Evolutionary conservation across 768 basidiomycete species (phyloP).

Genomic region (Termitomyces sp.): DNA sequence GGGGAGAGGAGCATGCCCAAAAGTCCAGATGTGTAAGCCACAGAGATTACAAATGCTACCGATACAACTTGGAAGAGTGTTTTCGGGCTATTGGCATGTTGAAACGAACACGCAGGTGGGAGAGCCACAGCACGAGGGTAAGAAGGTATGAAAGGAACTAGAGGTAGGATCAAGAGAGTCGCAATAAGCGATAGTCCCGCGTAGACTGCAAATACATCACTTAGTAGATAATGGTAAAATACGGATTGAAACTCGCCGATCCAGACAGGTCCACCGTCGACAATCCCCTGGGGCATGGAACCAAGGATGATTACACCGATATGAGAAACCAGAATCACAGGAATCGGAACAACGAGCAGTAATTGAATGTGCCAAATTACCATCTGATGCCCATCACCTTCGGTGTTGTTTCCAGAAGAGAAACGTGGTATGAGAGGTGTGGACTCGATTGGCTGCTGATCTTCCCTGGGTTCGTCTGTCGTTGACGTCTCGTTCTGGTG

Average conservation of each 20-base stretch:
- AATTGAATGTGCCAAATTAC: slow-evolving; percentile 59
- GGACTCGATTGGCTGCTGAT: slow-evolving; percentile 39
- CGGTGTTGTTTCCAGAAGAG: neutral
- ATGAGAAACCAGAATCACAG: slow-evolving; percentile 52
- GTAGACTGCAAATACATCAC: slow-evolving; percentile 44
- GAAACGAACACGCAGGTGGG: neutral
- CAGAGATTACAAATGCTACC: slow-evolving; percentile 36
- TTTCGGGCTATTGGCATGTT: slow-evolving; percentile 4
- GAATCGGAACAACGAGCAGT: slow-evolving; percentile 49
- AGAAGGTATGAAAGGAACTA: slow-evolving; percentile 53
- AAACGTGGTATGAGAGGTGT: slow-evolving; percentile 46
- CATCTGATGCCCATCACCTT: slow-evolving; percentile 20
- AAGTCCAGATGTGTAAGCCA: slow-evolving; percentile 31
- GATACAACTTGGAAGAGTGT: slow-evolving; percentile 19
- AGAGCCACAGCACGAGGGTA: slow-evolving; percentile 5
- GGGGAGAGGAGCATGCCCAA: slow-evolving; percentile 7
- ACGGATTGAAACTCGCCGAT: slow-evolving; percentile 37
- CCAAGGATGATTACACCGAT: slow-evolving; percentile 43
- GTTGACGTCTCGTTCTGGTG: slow-evolving; percentile 7
- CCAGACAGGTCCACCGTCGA: slow-evolving; percentile 54
- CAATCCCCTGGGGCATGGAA: slow-evolving; percentile 53
- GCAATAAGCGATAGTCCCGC: slow-evolving; percentile 39
- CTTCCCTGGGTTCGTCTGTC: slow-evolving; percentile 30
- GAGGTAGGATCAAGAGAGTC: slow-evolving; percentile 51
- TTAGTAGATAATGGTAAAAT: neutral